Evolutionary conservation across 805 yeast genomes (phyloP), one percentile per base, ranked within the genome.

Genomic region (Isabelozyma heimii): DNA sequence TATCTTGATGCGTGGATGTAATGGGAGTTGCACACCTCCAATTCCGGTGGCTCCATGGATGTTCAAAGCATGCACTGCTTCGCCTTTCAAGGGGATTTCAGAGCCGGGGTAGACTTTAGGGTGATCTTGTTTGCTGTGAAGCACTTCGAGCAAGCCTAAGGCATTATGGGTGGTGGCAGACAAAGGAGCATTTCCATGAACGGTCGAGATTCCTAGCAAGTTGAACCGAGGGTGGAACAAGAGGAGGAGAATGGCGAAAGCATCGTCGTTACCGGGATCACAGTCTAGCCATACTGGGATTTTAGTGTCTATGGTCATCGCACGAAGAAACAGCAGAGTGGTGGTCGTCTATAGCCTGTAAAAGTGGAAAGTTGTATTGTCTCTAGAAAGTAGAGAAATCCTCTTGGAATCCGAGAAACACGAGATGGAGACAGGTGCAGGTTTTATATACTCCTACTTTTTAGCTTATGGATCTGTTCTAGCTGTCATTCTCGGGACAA

Each of bases 201-300:
- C 85, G 0, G 92, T 83, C 28, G 90, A 82, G n/a, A 88, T 75
- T 2, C 94, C 95, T 3, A 83, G 55, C 8, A 88, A 64, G 13
- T 79, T 63, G 65, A 82, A 80, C 24, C 75, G 67, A 0, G 89
- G 87, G 53, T 83, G 79, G 58, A 77, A 80, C 7, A 81, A 70
- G 0, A 89, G 82, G 24, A 90, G 54, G 8, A 87, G 67, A 7
- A 90, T 73, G 4, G 94, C 96, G 42, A 88, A 77, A 1, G 88
- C 85, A 58, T 90, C 97, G 60, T 90, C 97, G 59, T 87, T 94
- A 1, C 97, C 96, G 0, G 96, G 96, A 61, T 90, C 97, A 65
- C 97, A 90, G 66, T 90, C 97, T 10, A 90, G 65, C 96, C 96
- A 90, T 5, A 90, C 59, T 0, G 96, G 95, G 2, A 72, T 57